Percentiles rank a stretch among this genome's conserved stretches.
Evolutionary conservation across 2,329 filamentous ascomycete species (phyloP).

Genomic region (Plectosphaerella cucumerina): DNA sequence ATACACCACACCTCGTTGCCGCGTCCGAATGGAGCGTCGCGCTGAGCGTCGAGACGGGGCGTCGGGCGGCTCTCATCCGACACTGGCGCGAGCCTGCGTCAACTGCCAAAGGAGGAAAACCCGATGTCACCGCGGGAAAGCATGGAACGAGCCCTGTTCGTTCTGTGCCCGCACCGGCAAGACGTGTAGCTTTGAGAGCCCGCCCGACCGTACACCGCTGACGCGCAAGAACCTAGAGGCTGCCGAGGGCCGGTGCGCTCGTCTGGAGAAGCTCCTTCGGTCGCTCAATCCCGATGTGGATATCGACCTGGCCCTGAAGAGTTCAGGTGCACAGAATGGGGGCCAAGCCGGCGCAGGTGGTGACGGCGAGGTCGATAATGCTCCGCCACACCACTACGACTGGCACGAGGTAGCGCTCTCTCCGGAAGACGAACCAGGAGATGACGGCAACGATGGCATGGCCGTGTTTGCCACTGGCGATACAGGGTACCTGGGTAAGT

Average conservation of each 20-base stretch:
- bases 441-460: conserved; percentile 19
- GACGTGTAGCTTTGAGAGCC: conserved; percentile 25
- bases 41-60: not conserved
- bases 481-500: conserved; percentile 19
- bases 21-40: no score
- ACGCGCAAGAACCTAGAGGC: conserved; percentile 29
- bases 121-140: conserved; percentile 10
- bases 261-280: conserved; percentile 20
- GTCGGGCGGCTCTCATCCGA: not conserved
- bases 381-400: conserved; percentile 11
- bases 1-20: no score
- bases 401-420: conserved; percentile 15
- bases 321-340: not conserved
- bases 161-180: conserved; percentile 24
- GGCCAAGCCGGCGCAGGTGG: conserved; percentile 2
- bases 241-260: conserved; percentile 21
- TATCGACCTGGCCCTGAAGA: conserved; percentile 14
- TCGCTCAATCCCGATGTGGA: conserved; percentile 21
- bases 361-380: conserved; percentile 3
- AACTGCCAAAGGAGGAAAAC: conserved; percentile 19
- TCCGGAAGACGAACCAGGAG: conserved; percentile 4
- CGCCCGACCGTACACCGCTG: conserved; percentile 26
- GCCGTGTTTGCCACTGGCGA: conserved; percentile 15
- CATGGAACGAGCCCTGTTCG: conserved; percentile 16
- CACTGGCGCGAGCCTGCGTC: conserved; percentile 8